phyloP scores from a whole-genome alignment of 208 protist genomes.

The Leishmania tarentolae region DNA sequence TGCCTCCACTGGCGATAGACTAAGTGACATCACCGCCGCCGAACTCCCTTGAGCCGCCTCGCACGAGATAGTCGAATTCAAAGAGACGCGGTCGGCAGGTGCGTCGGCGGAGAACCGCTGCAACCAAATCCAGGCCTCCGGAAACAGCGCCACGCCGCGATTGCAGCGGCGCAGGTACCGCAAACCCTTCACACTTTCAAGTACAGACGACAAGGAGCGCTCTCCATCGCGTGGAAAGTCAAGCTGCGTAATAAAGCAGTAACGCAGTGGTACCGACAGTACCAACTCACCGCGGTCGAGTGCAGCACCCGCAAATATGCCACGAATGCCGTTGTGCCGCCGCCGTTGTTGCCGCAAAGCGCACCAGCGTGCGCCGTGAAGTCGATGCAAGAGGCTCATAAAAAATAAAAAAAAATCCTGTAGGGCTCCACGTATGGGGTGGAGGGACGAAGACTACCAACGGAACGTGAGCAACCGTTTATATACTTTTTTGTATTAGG shows the following conservation, averaged over 20 bases:
- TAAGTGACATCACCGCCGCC: slow-evolving; percentile 42
- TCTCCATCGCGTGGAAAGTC: no score
- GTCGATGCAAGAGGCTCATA: slow-evolving; percentile 23
- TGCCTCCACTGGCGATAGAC: slow-evolving; percentile 77
- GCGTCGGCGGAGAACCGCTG: slow-evolving; percentile 49
- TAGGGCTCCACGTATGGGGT: no score
- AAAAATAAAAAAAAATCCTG: neutral
- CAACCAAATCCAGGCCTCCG: slow-evolving; percentile 67
- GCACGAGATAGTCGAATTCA: slow-evolving; percentile 44
- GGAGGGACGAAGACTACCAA: no score
- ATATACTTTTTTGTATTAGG: neutral
- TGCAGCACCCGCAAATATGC: slow-evolving; percentile 39
- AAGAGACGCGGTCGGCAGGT: slow-evolving; percentile 31
- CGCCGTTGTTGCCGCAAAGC: slow-evolving; percentile 41
- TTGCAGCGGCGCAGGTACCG: slow-evolving; percentile 59
- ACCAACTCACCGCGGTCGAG: slow-evolving; percentile 49
- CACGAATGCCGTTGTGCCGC: slow-evolving; percentile 58
- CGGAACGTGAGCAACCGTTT: no score
- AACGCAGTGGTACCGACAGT: slow-evolving; percentile 55
- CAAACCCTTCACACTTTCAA: neutral
- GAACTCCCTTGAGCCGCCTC: neutral
- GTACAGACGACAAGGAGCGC: neutral
- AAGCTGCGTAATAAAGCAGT: slow-evolving; percentile 56
- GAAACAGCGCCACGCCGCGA: slow-evolving; percentile 51
- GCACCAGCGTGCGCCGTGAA: slow-evolving; percentile 29